Percentiles rank a stretch among this genome's conserved stretches.
phyloP scores from a whole-genome alignment of 179 eudicot genomes.

The Camellia oleifera region DNA sequence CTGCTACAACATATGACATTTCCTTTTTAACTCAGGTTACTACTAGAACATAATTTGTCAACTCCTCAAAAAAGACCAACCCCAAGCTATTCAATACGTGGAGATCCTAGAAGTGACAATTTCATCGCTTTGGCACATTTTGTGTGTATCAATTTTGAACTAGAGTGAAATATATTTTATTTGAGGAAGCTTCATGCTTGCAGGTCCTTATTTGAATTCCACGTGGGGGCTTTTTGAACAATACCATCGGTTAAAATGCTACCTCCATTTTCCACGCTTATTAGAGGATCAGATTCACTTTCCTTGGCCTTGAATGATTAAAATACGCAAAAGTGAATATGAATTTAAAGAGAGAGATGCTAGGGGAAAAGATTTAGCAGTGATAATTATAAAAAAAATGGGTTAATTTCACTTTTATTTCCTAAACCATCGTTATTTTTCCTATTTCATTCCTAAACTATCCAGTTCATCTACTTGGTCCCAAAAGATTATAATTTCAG shows the following conservation, averaged over 20 bases:
- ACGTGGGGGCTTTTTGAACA: conserved; percentile 30
- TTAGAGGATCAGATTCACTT: conserved; percentile 61
- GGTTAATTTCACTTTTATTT: too few relatives aligned
- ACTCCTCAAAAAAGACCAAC: background rate
- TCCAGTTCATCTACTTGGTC: too few relatives aligned
- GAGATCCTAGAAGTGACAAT: conserved; percentile 31
- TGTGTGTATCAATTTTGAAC: background rate
- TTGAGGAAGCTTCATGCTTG: conserved; percentile 26
- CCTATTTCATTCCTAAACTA: too few relatives aligned
- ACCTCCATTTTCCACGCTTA: conserved; percentile 55
- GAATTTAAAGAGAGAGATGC: background rate
- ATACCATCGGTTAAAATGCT: conserved; percentile 30
- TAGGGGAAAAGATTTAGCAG: background rate
- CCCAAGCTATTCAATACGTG: conserved; percentile 9
- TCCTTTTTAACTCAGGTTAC: background rate
- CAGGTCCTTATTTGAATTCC: conserved; percentile 43
- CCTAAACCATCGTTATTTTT: too few relatives aligned
- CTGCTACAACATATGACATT: background rate
- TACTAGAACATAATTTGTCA: background rate
- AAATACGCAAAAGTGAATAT: background rate
- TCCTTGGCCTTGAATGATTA: conserved; percentile 50
- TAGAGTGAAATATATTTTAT: background rate
- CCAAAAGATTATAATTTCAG: too few relatives aligned
- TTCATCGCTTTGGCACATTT: conserved; percentile 24
- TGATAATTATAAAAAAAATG: too few relatives aligned